phyloP scores from a whole-genome alignment of 1,284 basidiomycete genomes.

The Cutaneotrichosporon cyanovorans region DNA sequence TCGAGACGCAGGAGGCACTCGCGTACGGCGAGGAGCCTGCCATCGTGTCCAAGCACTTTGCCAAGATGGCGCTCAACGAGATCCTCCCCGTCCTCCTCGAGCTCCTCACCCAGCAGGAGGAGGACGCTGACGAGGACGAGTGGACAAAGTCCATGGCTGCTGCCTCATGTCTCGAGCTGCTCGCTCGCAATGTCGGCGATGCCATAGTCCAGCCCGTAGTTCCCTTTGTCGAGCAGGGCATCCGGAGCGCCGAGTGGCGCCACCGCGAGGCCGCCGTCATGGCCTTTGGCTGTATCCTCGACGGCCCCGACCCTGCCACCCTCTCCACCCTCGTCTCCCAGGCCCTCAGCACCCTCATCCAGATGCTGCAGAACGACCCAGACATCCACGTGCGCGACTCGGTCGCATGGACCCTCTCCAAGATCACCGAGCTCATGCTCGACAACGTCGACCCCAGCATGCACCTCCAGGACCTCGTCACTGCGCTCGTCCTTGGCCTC shows the following conservation, averaged over 20 bases:
- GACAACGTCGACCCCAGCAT: constrained; percentile 80
- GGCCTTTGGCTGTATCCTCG: constrained; percentile 96
- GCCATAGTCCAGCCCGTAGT: constrained; percentile 86
- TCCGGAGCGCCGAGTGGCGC: constrained; percentile 82
- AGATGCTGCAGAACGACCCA: constrained; percentile 79
- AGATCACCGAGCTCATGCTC: constrained; percentile 88
- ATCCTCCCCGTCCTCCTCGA: constrained; percentile 87
- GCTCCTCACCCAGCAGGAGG: constrained; percentile 85
- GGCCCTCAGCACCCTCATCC: constrained; percentile 86
- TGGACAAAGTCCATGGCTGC: constrained; percentile 99
- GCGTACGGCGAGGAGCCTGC: constrained; percentile 88
- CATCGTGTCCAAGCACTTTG: constrained; percentile 81
- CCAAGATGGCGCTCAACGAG: constrained; percentile 87
- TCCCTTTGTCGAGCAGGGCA: constrained; percentile 95
- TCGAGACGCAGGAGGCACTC: constrained; percentile 87
- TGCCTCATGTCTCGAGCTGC: constrained; percentile 81
- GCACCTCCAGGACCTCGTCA: constrained; percentile 75
- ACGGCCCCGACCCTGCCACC: constrained; percentile 74
- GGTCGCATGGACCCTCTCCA: constrained; percentile 93
- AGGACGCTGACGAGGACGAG: constrained; percentile 96
- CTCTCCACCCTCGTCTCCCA: constrained; percentile 86
- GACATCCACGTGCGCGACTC: constrained; percentile 90
- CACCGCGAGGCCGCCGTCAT: constrained; percentile 94
- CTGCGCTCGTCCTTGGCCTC: constrained; percentile 74
- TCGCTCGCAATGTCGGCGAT: constrained; percentile 87